Percentiles rank a stretch among this genome's conserved stretches.
phyloP scores from a whole-genome alignment of 805 yeast species.

The Clavispora phyllophila region DNA sequence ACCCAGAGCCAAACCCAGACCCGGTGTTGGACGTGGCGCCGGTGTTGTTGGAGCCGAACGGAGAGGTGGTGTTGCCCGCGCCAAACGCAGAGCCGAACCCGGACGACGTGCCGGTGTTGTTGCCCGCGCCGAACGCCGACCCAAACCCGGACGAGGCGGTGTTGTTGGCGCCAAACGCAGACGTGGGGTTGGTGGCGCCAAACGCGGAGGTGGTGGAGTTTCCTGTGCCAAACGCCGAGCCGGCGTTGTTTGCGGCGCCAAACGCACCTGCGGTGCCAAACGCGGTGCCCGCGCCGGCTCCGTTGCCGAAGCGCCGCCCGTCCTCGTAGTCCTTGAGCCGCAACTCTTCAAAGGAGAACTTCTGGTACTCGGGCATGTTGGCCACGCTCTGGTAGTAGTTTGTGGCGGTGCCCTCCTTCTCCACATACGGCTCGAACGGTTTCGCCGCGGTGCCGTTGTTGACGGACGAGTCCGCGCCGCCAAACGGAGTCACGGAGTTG shows the following conservation, averaged over 20 bases:
- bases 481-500: conserved; percentile 16
- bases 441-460: conserved; percentile 66
- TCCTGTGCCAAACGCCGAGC: conserved; percentile 25
- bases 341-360: conserved; percentile 81
- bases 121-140: conserved; percentile 6
- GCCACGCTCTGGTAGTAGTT: conserved; percentile 65
- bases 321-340: conserved; percentile 83
- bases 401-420: conserved; percentile 64
- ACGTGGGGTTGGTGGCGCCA: conserved; percentile 20
- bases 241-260: conserved; percentile 10
- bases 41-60: conserved; percentile 11
- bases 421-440: conserved; percentile 66
- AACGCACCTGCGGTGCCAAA: conserved; percentile 14
- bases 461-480: conserved; percentile 19
- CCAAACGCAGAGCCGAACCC: conserved; percentile 8
- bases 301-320: conserved; percentile 57
- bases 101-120: conserved; percentile 14
- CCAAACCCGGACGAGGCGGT: conserved; percentile 19
- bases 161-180: conserved; percentile 17
- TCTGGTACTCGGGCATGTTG: conserved; percentile 86
- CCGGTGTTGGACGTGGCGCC: too few species aligned
- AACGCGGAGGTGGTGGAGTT: conserved; percentile 18
- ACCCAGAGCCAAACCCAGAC: too few species aligned
- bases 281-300: conserved; percentile 20
- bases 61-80: conserved; percentile 10